Evolutionary conservation across 2,329 filamentous ascomycete genomes (phyloP), one percentile per base, ranked within the genome.

Genomic region (Sclerotinia glacialis): DNA sequence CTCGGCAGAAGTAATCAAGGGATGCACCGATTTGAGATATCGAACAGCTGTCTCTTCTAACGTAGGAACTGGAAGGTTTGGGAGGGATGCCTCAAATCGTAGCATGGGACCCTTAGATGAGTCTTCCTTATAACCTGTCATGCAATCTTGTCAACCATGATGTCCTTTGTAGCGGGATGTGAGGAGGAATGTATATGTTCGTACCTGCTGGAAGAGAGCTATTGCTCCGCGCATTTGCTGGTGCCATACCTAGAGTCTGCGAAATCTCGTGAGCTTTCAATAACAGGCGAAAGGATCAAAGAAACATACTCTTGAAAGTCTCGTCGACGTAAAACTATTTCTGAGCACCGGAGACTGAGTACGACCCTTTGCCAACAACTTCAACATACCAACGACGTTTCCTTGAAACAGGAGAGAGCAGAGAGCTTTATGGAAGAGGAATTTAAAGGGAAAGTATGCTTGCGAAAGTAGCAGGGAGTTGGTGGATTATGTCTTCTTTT

Each of bases 21-120:
- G 89, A 76, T 90, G 87, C 60, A 96, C 83, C 47, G 88, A 88
- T 80, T 92, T 93, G 74, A 95, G 82, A 78, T 96, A 96, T 70
- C 91, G 88, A 70, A 86, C 84, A 47, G 90, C 86, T 8, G 91
- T 95, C 81, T 95, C 91, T 76, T 94, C 87, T 72, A 96, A 89
- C 1, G 89, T 89, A 14, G 91, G 91, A 5, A 95, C 90, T 18
- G 92, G 91, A 37, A 96, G 83, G 47, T 83, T 84, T 54, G 91
- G 91, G 42, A 96, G 85, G n/a, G 90, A 94, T 47, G 93, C 90
- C 77, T 96, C 90, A 78, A 90, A 96, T 72, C 92, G 86, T 72
- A 95, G 83, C 90, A 92, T 95, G 56, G 86, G 82, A 64, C 90
- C 91, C 78, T 92, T 93, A 74, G 87, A 87, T 74, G 84, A 83